Conservation (phyloP, 768 basidiomycete genomes). For the Udeniomyces megalosporus region DNA sequence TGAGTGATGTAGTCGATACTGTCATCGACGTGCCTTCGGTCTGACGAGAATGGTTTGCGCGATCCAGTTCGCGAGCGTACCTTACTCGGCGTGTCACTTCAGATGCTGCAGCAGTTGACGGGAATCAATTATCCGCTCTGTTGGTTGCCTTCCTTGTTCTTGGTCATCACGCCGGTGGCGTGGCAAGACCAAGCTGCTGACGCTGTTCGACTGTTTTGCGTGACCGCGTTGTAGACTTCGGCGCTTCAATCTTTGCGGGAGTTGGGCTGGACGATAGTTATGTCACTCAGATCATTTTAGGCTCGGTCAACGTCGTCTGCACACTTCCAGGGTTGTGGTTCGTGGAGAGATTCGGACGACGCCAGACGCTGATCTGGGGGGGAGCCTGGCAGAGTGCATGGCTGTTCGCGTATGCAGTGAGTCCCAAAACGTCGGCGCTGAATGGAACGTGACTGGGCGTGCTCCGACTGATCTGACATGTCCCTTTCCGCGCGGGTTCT, state of each 20-base stretch:
- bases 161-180: too few relatives aligned
- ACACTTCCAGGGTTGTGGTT: conserved; percentile 46
- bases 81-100: conserved; percentile 32
- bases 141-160: too few relatives aligned
- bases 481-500: too few relatives aligned
- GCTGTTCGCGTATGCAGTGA: too few relatives aligned
- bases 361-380: conserved; percentile 48
- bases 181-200: too few relatives aligned
- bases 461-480: too few relatives aligned
- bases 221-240: conserved; percentile 22
- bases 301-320: conserved; percentile 22
- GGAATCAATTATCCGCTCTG: conserved; percentile 45
- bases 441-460: too few relatives aligned
- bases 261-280: conserved; percentile 47
- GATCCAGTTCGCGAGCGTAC: too few relatives aligned
- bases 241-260: conserved; percentile 48
- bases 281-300: conserved; percentile 58
- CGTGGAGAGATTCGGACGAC: conserved; percentile 55
- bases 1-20: conserved; percentile 5
- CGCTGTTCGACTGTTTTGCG: background rate
- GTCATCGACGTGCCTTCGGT: too few relatives aligned
- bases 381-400: conserved; percentile 17
- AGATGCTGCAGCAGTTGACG: conserved; percentile 56
- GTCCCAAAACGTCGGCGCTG: too few relatives aligned
- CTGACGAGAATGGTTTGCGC: too few relatives aligned